Evolutionary conservation across 352 stramenopile species (phyloP).

Genomic region (Globisporangium iwayamae): DNA sequence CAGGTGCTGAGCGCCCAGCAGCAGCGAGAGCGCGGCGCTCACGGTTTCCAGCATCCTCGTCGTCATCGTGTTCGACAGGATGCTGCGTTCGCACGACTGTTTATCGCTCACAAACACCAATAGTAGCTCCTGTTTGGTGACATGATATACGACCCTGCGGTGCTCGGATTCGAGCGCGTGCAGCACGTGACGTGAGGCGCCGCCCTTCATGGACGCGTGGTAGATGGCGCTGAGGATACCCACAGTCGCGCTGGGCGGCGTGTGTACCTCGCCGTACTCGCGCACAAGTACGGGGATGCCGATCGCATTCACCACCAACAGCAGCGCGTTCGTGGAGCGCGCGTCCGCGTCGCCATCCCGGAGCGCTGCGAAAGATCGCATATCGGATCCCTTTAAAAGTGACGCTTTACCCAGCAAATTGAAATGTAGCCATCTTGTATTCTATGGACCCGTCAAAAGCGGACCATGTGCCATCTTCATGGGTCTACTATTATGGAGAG

Average conservation of each 20-base stretch:
- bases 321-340: constrained; percentile 26
- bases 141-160: constrained; percentile 32
- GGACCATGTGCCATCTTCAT: neutral
- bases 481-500: neutral
- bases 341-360: constrained; percentile 9
- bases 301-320: constrained; percentile 43
- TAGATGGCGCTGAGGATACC: constrained; percentile 48
- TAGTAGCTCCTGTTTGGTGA: constrained; percentile 28
- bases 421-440: constrained; percentile 14
- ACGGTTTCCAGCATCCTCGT: constrained; percentile 31
- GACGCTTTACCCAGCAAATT: neutral
- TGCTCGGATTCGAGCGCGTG: constrained; percentile 25
- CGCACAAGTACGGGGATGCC: constrained; percentile 52
- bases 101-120: constrained; percentile 29
- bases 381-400: neutral
- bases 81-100: neutral
- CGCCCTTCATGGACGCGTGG: constrained; percentile 31
- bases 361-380: constrained; percentile 9
- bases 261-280: constrained; percentile 35
- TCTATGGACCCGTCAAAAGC: neutral
- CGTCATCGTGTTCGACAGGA: neutral
- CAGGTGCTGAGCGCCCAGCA: constrained; percentile 21
- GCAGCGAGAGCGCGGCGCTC: constrained; percentile 17
- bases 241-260: constrained; percentile 40
- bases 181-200: constrained; percentile 14